Conservation (phyloP, 345 rosid genomes). For the Sisymbrium irio region DNA sequence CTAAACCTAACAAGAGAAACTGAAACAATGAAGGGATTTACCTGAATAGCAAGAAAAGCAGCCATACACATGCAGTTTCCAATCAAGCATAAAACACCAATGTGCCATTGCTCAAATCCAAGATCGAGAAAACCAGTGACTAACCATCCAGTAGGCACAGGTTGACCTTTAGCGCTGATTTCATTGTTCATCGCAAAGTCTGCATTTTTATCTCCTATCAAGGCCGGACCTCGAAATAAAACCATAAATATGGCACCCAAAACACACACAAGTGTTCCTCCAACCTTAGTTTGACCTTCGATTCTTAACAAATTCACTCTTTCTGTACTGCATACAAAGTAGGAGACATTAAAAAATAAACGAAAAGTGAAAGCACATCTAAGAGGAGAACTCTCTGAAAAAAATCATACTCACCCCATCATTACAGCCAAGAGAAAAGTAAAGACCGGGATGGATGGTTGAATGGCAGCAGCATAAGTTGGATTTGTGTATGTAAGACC, state of each 20-base stretch:
- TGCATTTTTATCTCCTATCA: slow-evolving; percentile 56
- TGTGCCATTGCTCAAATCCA: slow-evolving; percentile 76
- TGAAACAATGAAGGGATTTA: slow-evolving; percentile 22
- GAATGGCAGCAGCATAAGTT: slow-evolving; percentile 95
- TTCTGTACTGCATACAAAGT: slow-evolving; percentile 86
- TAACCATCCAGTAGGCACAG: slow-evolving; percentile 83
- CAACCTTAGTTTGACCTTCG: slow-evolving; percentile 92
- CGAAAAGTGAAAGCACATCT: neutral
- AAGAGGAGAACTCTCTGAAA: neutral
- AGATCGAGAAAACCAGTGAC: slow-evolving; percentile 53
- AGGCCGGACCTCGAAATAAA: slow-evolving; percentile 81
- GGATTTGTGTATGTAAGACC: slow-evolving; percentile 98
- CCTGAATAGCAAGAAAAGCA: slow-evolving; percentile 91
- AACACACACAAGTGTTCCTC: slow-evolving; percentile 81
- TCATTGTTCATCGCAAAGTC: slow-evolving; percentile 52
- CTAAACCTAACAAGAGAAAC: slow-evolving; percentile 10
- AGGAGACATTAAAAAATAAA: slow-evolving; percentile 23
- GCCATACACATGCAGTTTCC: slow-evolving; percentile 99
- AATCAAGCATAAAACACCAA: slow-evolving; percentile 90
- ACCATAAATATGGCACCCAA: slow-evolving; percentile 86
- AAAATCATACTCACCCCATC: slow-evolving; percentile 69
- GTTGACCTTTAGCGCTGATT: slow-evolving; percentile 80
- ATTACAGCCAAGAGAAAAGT: slow-evolving; percentile 85
- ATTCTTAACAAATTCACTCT: slow-evolving; percentile 67
- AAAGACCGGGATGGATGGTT: slow-evolving; percentile 96